Evolutionary conservation across 2,329 filamentous ascomycete species (phyloP).

Genomic region (Pestalotiopsis sp.): DNA sequence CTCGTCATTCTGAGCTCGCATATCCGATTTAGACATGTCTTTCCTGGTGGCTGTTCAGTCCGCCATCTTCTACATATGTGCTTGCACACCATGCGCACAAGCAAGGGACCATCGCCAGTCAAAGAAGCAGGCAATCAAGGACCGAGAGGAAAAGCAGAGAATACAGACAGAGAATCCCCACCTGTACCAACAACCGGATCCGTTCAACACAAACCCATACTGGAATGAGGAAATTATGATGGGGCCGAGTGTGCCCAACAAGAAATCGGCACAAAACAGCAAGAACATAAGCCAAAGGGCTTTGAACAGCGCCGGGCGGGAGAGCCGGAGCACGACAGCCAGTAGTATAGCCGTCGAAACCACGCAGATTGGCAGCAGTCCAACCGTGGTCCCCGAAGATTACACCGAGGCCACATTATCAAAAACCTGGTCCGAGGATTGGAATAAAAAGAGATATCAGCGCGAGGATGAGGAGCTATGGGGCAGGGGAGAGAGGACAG

Average conservation of each 20-base stretch:
- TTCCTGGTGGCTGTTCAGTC: conserved; percentile 70
- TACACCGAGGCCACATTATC: conserved; percentile 33
- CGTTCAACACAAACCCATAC: conserved; percentile 85
- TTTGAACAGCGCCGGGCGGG: conserved; percentile 59
- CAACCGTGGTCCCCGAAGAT: conserved; percentile 52
- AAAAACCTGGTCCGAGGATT: conserved; percentile 55
- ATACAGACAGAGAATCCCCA: conserved; percentile 71
- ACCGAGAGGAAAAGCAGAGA: conserved; percentile 66
- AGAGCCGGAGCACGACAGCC: conserved; percentile 45
- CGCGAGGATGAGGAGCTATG: conserved; percentile 87
- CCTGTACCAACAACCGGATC: conserved; percentile 76
- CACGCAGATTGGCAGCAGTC: conserved; percentile 41
- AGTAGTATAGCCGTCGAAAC: conserved; percentile 38
- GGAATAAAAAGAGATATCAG: conserved; percentile 81
- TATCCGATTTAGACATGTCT: conserved; percentile 41
- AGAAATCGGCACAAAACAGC: conserved; percentile 50
- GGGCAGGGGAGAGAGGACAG: conserved; percentile 61
- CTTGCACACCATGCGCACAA: conserved; percentile 78
- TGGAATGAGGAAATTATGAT: conserved; percentile 87
- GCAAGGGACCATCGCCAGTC: conserved; percentile 71
- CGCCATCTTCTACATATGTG: conserved; percentile 76
- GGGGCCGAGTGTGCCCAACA: conserved; percentile 74
- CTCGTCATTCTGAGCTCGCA: not conserved
- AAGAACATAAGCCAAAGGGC: conserved; percentile 63
- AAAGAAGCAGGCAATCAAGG: conserved; percentile 69